Percentiles rank a stretch among this genome's conserved stretches.
These are phyloP conservation scores for Mycocentrospora acerina DNA, from an alignment of 2,329 filamentous ascomycete species.

Conservation along the genomic window DNA sequence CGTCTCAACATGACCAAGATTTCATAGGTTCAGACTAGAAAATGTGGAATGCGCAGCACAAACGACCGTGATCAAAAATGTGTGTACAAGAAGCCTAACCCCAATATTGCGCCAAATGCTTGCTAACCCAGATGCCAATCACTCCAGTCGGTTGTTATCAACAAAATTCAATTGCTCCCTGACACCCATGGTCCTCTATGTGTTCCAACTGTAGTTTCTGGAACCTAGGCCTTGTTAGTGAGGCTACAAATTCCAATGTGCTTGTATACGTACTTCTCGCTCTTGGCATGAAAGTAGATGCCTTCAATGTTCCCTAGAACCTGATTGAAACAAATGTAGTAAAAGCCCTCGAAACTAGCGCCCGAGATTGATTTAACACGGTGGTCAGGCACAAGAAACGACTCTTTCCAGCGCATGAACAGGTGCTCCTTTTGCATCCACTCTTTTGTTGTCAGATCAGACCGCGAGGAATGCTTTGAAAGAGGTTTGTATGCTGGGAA, in stretches of 20 bases:
- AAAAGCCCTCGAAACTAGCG: constrained; percentile 97
- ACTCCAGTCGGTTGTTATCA: constrained; percentile 51
- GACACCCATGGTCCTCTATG: constrained; percentile 80
- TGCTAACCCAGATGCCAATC: constrained; percentile 21
- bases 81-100: constrained; percentile 30
- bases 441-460: constrained; percentile 65
- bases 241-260: not conserved
- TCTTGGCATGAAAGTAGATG: constrained; percentile 97
- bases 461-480: constrained; percentile 60
- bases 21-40: constrained; percentile 6
- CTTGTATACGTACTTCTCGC: constrained; percentile 77
- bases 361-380: constrained; percentile 86
- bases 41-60: constrained; percentile 19
- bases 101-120: constrained; percentile 32
- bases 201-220: constrained; percentile 92
- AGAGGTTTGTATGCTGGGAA: constrained; percentile 85
- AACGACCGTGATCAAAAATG: constrained; percentile 23
- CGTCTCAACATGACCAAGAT: constrained; percentile 15
- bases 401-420: constrained; percentile 99
- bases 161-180: constrained; percentile 84
- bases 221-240: constrained; percentile 59
- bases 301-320: constrained; percentile 81
- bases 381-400: constrained; percentile 95
- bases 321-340: constrained; percentile 99
- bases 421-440: constrained; percentile 81